These are phyloP conservation scores for Talinum fruticosum DNA, from an alignment of 148 eudicot species.

Conservation along the genomic window DNA sequence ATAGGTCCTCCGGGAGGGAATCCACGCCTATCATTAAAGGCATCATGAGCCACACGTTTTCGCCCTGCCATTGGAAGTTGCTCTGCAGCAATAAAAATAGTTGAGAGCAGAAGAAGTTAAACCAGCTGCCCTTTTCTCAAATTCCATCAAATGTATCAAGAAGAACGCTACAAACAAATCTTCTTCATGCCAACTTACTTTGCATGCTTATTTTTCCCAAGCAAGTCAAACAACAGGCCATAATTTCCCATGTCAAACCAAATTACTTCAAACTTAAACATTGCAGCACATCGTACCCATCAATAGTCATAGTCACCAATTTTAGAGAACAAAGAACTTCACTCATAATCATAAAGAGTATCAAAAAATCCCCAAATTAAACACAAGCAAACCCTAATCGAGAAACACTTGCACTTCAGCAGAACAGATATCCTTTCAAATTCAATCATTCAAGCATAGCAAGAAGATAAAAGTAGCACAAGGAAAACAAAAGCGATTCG, in stretches of 20 bases:
- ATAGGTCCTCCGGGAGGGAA: constrained; percentile 52
- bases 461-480: background rate
- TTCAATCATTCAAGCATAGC: background rate
- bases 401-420: background rate
- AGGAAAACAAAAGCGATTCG: background rate
- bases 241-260: background rate
- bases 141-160: background rate
- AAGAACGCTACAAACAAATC: background rate
- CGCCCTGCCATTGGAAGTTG: constrained; percentile 64
- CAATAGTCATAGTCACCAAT: background rate
- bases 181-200: background rate
- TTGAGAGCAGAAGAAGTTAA: constrained; percentile 9
- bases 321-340: background rate
- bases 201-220: background rate
- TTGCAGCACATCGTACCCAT: background rate
- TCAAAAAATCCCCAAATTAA: background rate
- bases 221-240: background rate
- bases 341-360: background rate
- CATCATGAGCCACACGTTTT: constrained; percentile 70
- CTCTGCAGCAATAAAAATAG: constrained; percentile 17
- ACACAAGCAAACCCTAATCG: constrained; percentile 19
- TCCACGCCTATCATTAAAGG: constrained; percentile 67
- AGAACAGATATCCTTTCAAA: background rate
- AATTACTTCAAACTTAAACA: background rate
- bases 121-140: background rate